A percentile compares a stretch with the other conserved stretches of the same genome.
These are phyloP conservation scores for Lichtheimia corymbifera DNA, from an alignment of 371 early-diverging fungal genomes.

Conservation along the genomic window DNA sequence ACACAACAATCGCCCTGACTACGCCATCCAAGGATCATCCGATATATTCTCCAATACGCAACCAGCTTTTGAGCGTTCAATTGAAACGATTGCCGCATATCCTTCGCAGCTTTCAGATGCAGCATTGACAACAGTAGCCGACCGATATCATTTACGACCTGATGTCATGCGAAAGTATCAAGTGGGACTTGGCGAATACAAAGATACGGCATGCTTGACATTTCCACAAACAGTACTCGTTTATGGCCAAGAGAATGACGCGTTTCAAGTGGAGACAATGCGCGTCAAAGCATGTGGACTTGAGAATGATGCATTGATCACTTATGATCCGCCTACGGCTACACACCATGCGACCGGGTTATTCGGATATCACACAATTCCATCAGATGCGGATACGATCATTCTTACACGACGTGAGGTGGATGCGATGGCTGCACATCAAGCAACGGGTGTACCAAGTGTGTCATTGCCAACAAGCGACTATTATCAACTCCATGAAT, in stretches of 20 bases:
- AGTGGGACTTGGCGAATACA: slow-evolving; percentile 40
- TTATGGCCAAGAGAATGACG: slow-evolving; percentile 10
- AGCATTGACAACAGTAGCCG: slow-evolving; percentile 15
- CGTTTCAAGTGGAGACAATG: slow-evolving; percentile 25
- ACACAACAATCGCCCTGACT: background rate
- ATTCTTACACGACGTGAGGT: slow-evolving; percentile 64
- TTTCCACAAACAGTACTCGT: slow-evolving; percentile 43
- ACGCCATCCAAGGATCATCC: slow-evolving; percentile 2
- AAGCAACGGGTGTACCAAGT: slow-evolving; percentile 65
- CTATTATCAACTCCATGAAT: slow-evolving; percentile 61
- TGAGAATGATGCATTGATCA: slow-evolving; percentile 13
- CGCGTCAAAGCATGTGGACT: slow-evolving; percentile 40
- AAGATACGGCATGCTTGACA: slow-evolving; percentile 28
- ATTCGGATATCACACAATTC: slow-evolving; percentile 67
- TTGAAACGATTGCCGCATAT: slow-evolving; percentile 2
- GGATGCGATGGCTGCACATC: slow-evolving; percentile 74
- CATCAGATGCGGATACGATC: slow-evolving; percentile 35
- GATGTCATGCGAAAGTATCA: slow-evolving; percentile 24
- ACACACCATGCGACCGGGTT: slow-evolving; percentile 42
- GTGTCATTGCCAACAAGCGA: slow-evolving; percentile 55
- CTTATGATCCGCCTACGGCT: slow-evolving; percentile 31
- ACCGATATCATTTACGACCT: slow-evolving; percentile 22
- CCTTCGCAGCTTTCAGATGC: slow-evolving; percentile 18
- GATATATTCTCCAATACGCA: background rate
- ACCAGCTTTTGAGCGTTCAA: too few relatives aligned